Base-by-base conservation (phyloP, 1,284 basidiomycete species). In the Sporisorium scitamineum region DNA sequence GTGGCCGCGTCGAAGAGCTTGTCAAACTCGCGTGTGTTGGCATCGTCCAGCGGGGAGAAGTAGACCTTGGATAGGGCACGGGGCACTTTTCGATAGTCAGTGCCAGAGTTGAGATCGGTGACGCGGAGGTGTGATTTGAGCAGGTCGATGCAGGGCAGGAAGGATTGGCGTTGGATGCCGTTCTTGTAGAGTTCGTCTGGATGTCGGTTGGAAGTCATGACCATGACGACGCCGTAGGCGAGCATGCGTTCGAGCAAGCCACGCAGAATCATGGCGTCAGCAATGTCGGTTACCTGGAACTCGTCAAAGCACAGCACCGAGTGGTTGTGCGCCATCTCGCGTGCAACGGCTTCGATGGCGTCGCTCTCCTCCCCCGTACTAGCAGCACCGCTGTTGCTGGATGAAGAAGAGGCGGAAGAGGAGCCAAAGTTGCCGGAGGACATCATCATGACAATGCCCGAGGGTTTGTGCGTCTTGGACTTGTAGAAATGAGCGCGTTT, bases 201-300 rank as follows among this genome's bases (percentile, higher is more conserved):
- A 85, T 97, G 94, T 62, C 97, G 96, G 86, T 99, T 99, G 57
- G 94, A 97, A 0, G 97, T 99, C 88, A 97, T 93, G 51, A 99
- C 92, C 80, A 91, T 93, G 26, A 99, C 91, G 4, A 98, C 95
- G 8, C 97, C 97, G 78, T 92, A 91, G 53, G 91, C 91, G 57
- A 95, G 88, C 78, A 99, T 87, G 27, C 89, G 89, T 85, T 98
- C 95, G 47, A 99, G 88, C 22, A 99, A 87, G 55, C 94, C 90
- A 29, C 96, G 89, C 32, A 99, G 89, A 69, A 99, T 95, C 97
- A 99, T 99, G 13, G 97, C 97, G 80, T 98, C 95, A 20, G 94
- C 96, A 78, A 99, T 99, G 86, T 99, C 96, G 14, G 95, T 97
- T 11, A 99, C 94, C 89, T 99, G 96, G 84, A 99, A 99, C 87